Evolutionary conservation across 2,329 filamentous ascomycete species (phyloP).

Genomic region (Lojkania enalia): DNA sequence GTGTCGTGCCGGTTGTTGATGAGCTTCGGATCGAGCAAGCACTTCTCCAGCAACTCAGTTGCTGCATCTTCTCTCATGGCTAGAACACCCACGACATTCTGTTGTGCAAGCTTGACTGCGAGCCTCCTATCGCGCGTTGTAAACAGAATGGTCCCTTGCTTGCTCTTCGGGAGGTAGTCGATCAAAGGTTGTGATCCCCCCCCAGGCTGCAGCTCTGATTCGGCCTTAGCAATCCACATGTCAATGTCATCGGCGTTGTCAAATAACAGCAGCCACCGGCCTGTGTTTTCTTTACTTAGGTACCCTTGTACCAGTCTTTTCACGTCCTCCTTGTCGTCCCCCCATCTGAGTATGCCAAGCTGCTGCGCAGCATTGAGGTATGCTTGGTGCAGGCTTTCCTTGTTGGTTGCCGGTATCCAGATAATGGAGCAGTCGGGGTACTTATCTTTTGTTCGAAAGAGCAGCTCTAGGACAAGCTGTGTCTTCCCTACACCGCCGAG

Average conservation of each 20-base stretch:
- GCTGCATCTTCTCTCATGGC: slow-evolving; percentile 13
- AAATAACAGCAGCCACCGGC: slow-evolving; percentile 14
- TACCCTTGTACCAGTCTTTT: slow-evolving; percentile 6
- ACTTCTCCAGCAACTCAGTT: slow-evolving; percentile 8
- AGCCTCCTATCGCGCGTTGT: slow-evolving; percentile 16
- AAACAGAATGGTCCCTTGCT: slow-evolving; percentile 13
- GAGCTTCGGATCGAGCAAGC: slow-evolving; percentile 8
- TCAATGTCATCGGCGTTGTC: slow-evolving; percentile 15
- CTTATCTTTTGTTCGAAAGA: slow-evolving; percentile 23
- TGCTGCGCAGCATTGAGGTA: slow-evolving; percentile 4
- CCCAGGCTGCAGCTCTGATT: not conserved
- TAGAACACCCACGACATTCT: slow-evolving; percentile 12
- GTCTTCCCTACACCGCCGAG: slow-evolving; percentile 13
- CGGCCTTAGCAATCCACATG: not conserved
- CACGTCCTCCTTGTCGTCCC: slow-evolving; percentile 4
- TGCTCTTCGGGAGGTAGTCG: slow-evolving; percentile 14
- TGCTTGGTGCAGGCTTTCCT: slow-evolving; percentile 24
- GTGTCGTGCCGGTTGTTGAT: not conserved
- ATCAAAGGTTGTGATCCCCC: not conserved
- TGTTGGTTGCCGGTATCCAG: slow-evolving; percentile 19
- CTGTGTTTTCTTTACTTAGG: slow-evolving; percentile 3
- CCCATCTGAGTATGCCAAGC: slow-evolving; percentile 12
- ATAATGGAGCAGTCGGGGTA: slow-evolving; percentile 14
- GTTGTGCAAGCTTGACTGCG: slow-evolving; percentile 15
- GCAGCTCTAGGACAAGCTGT: slow-evolving; percentile 12